phyloP scores from a whole-genome alignment of 345 rosid species.

The Geranium rotundifolium region DNA sequence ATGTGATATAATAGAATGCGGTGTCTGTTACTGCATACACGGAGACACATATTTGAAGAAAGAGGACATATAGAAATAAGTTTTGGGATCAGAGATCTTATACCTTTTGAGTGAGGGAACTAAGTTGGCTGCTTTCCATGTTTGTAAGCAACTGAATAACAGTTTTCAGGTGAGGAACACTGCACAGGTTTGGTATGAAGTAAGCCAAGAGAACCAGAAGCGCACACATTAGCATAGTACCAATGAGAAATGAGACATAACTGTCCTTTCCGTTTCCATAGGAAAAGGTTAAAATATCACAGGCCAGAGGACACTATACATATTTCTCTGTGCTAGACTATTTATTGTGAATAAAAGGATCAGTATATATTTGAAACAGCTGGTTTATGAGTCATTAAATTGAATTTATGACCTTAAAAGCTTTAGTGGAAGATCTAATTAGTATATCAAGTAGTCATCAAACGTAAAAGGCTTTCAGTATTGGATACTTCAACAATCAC shows the following conservation, averaged over 20 bases:
- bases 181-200: slow-evolving; percentile 19
- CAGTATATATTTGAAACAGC: too few species aligned
- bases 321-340: too few species aligned
- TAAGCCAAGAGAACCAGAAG: slow-evolving; percentile 4
- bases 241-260: not conserved
- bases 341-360: too few species aligned
- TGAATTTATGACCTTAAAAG: too few species aligned
- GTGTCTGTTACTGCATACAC: not conserved
- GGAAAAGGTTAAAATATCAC: not conserved
- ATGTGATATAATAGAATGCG: not conserved
- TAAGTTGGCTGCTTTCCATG: slow-evolving; percentile 54
- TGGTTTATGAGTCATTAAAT: too few species aligned
- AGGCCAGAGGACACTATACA: not conserved
- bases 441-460: too few species aligned
- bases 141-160: slow-evolving; percentile 44
- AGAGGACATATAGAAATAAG: not conserved
- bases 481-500: too few species aligned
- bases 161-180: slow-evolving; percentile 50
- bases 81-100: slow-evolving; percentile 1
- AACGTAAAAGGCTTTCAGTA: too few species aligned
- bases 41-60: not conserved
- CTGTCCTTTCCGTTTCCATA: not conserved
- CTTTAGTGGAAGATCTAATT: too few species aligned
- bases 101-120: slow-evolving; percentile 24
- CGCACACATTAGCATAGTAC: not conserved